phyloP scores from a whole-genome alignment of 495 filamentous ascomycete genomes.

The Bacidia rubella region DNA sequence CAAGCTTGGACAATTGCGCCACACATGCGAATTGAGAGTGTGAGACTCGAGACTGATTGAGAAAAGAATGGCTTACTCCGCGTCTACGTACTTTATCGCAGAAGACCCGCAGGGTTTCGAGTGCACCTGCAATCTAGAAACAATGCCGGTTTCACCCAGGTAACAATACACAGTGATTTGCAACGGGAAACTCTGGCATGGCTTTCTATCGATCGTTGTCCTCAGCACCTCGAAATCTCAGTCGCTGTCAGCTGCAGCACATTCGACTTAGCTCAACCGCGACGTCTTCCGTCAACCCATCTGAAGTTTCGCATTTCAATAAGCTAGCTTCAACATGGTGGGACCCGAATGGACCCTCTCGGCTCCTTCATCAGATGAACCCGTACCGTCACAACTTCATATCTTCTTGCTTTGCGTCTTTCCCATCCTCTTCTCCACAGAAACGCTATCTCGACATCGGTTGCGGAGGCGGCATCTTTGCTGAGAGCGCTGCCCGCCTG shows the following conservation, averaged over 20 bases:
- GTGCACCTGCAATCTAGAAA: too few species aligned
- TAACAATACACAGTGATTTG: too few species aligned
- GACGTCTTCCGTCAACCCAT: constrained; percentile 61
- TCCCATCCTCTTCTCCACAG: constrained; percentile 4
- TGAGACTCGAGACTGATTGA: too few species aligned
- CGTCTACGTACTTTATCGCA: too few species aligned
- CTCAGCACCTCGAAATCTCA: not conserved
- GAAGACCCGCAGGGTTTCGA: too few species aligned
- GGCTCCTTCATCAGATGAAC: constrained; percentile 95
- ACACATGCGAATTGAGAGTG: too few species aligned
- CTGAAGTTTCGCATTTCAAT: constrained; percentile 89
- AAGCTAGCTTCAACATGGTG: constrained; percentile 89
- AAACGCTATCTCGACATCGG: constrained; percentile 81
- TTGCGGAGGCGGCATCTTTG: constrained; percentile 93
- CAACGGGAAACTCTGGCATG: too few species aligned
- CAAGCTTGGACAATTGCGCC: too few species aligned
- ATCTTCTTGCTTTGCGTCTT: constrained; percentile 46
- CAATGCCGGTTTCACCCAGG: too few species aligned
- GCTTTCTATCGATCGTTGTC: too few species aligned
- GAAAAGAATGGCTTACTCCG: too few species aligned
- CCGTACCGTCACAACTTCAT: constrained; percentile 93
- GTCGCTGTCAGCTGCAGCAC: not conserved
- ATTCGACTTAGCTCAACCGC: constrained; percentile 16
- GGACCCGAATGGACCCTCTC: constrained; percentile 87
- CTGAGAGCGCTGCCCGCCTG: constrained; percentile 75